Conservation (phyloP, 2,329 filamentous ascomycete genomes). For the Monosporascus sp. region DNA sequence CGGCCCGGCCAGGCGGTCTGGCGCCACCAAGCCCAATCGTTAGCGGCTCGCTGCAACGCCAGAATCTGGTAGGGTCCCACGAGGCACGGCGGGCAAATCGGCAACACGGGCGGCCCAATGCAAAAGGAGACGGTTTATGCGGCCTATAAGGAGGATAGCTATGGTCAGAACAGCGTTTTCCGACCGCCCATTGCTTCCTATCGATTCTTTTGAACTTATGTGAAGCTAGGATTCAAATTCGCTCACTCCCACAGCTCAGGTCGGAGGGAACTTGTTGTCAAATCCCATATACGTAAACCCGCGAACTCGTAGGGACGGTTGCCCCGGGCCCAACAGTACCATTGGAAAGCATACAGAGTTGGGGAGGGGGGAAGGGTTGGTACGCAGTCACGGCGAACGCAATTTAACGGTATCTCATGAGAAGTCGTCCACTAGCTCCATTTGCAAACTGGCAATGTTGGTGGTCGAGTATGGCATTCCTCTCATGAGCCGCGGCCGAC, state of each 20-base stretch:
- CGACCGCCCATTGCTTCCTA: too few relatives aligned
- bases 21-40: not conserved
- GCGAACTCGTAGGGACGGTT: too few relatives aligned
- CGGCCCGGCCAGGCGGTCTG: not conserved
- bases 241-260: too few relatives aligned
- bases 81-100: not conserved
- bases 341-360: not conserved
- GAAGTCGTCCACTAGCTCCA: not conserved
- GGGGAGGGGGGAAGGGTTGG: not conserved
- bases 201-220: too few relatives aligned
- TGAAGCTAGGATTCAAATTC: too few relatives aligned
- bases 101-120: not conserved
- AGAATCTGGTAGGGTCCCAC: not conserved
- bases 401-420: not conserved
- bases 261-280: too few relatives aligned
- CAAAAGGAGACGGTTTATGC: too few relatives aligned
- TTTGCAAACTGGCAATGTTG: not conserved
- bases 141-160: too few relatives aligned
- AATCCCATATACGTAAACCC: too few relatives aligned
- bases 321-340: too few relatives aligned
- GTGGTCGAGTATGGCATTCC: not conserved
- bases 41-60: not conserved
- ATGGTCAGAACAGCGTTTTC: too few relatives aligned
- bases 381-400: not conserved
- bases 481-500: too few relatives aligned